phyloP scores from a whole-genome alignment of 2,329 filamentous ascomycete genomes.

The Neopestalotiopsis sp. region DNA sequence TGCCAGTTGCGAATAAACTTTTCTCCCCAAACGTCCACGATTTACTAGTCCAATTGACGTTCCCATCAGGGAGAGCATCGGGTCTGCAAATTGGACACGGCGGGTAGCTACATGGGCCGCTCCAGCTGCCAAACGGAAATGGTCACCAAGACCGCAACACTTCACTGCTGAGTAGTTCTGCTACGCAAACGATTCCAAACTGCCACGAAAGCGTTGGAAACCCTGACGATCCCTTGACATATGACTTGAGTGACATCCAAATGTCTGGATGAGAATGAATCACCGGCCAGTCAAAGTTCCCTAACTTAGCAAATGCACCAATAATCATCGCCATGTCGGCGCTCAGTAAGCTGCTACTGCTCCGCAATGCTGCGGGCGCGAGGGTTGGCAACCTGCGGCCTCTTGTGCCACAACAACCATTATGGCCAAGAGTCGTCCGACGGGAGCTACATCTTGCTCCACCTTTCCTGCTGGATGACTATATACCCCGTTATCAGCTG shows the following conservation, averaged over 20 bases:
- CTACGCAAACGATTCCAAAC: background rate
- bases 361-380: background rate
- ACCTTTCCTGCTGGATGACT: slow-evolving; percentile 75
- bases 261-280: background rate
- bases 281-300: background rate
- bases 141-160: background rate
- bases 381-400: background rate
- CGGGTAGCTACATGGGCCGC: background rate
- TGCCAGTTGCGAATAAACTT: background rate
- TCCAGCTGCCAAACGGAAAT: background rate
- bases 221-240: background rate
- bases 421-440: background rate
- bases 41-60: background rate
- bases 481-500: slow-evolving; percentile 74
- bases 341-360: background rate
- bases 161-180: background rate
- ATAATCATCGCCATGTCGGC: background rate
- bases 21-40: background rate
- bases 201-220: background rate
- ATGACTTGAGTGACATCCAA: background rate
- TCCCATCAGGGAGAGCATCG: too few relatives aligned
- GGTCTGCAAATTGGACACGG: too few relatives aligned
- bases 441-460: slow-evolving; percentile 57
- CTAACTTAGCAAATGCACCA: background rate
- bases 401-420: background rate